Base-by-base conservation (phyloP, 768 basidiomycete species). In the Butyriboletus loyo region DNA sequence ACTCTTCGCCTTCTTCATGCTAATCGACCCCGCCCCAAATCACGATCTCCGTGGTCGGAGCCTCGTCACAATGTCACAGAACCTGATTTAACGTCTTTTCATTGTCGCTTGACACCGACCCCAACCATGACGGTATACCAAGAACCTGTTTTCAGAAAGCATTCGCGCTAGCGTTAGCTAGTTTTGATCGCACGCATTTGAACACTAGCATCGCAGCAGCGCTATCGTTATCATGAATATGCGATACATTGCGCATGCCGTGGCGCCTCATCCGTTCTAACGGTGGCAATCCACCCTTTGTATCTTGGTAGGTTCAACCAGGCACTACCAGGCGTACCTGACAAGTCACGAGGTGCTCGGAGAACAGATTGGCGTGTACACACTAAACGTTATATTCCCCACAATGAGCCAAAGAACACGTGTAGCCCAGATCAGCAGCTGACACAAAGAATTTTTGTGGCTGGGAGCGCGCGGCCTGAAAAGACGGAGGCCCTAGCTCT, bases 311-410 rank as follows among this genome's bases (percentile, higher is more conserved):
- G 37, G 44, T 30, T 38, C 22, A 11, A 43, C 37, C 38, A 60
- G 56, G 56, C 43, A 9, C 31, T 22, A 28, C 19, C 21, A 30
- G 34, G 28, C 19, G 42, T 53, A 28, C 46, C 22, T 22, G 47
- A 48, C 39, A 25, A 24, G 47, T 46, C 64, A 64, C 40, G 43
- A 35, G 55, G 57, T 31, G 4, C 22, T 7, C 35, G 30, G 14
- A 41, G 8, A 39, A 17, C 19, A 32, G 53, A 66, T 66, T 50
- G 45, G 41, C 46, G 13, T 15, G 42, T 44, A n/a, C 21, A 45
- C 7, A 14, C 39, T 46, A 54, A 67, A 62, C 53, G 55, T 49
- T 56, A 65, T 54, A 46, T 63, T 54, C 62, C 52, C 57, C 65
- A 30, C 59, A 66, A 55, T 59, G 49, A 64, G 54, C 50, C 57